Percentiles rank a stretch among this genome's conserved stretches.
Evolutionary conservation across 2,329 filamentous ascomycete genomes (phyloP).

Genomic region (Penicillium sp.): DNA sequence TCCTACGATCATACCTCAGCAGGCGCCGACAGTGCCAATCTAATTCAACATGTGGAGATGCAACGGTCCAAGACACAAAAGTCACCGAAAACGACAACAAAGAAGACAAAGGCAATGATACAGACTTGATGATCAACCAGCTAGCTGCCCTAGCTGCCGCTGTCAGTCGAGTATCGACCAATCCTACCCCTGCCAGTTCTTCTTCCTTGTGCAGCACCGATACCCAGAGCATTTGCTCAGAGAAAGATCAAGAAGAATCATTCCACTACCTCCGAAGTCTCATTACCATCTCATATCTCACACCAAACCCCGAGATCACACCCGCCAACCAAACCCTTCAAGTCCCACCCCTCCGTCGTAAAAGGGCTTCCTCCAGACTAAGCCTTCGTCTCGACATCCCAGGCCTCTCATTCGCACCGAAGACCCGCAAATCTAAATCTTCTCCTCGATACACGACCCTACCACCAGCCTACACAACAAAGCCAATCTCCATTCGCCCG

Average conservation of each 20-base stretch:
- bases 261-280: conserved; percentile 22
- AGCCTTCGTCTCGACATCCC: conserved; percentile 20
- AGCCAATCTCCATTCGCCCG: conserved; percentile 12
- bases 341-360: conserved; percentile 8
- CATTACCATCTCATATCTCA: conserved; percentile 18
- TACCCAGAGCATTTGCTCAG: background rate
- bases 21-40: background rate
- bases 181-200: background rate
- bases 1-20: background rate
- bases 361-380: conserved; percentile 18
- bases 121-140: conserved; percentile 12
- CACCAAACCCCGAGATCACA: conserved; percentile 2
- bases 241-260: conserved; percentile 10
- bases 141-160: conserved; percentile 12
- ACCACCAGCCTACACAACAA: conserved; percentile 16
- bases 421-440: conserved; percentile 9
- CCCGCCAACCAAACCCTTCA: background rate
- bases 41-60: background rate
- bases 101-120: conserved; percentile 10
- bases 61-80: background rate
- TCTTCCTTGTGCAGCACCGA: background rate
- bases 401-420: conserved; percentile 6
- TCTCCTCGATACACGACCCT: conserved; percentile 19
- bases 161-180: conserved; percentile 4
- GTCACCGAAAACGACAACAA: background rate